Conservation (phyloP, 192 early-diverging fungal species). For the Entrophospora sp. region DNA sequence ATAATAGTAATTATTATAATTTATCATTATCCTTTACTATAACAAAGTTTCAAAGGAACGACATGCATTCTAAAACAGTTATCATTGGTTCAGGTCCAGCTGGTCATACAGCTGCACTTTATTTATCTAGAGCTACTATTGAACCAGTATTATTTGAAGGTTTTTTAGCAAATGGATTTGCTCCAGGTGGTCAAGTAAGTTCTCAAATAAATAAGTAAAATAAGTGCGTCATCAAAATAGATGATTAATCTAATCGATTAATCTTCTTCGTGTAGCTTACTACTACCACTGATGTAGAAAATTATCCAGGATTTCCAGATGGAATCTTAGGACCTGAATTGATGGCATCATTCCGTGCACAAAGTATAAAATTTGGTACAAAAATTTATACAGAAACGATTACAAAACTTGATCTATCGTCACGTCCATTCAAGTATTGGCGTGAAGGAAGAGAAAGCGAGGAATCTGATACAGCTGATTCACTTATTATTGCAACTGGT, state of each 20-base stretch:
- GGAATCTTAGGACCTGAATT: conserved; percentile 81
- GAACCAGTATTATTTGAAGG: conserved; percentile 93
- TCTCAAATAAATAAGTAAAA: no score
- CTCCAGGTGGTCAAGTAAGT: conserved; percentile 41
- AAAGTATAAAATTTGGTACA: conserved; percentile 83
- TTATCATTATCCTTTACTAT: no score
- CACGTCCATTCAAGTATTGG: conserved; percentile 82
- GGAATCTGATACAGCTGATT: conserved; percentile 66
- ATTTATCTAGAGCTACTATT: conserved; percentile 89
- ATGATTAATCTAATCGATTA: no score
- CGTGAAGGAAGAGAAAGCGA: conserved; percentile 68
- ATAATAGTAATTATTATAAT: no score
- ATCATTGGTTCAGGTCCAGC: conserved; percentile 94
- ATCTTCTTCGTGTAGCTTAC: conserved; percentile 80
- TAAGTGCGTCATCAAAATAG: no score
- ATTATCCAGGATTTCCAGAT: conserved; percentile 92
- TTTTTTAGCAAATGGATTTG: conserved; percentile 82
- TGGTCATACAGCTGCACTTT: conserved; percentile 96
- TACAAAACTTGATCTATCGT: conserved; percentile 69
- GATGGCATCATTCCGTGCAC: conserved; percentile 77
- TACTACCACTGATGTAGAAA: conserved; percentile 95
- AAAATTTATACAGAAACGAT: conserved; percentile 87
- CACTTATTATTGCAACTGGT: conserved; percentile 93
- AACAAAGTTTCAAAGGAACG: neutral
- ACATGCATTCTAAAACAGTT: conserved; percentile 45